These are phyloP conservation scores for Fimicolochytrium jonesii DNA, from an alignment of 192 early-diverging fungal genomes.

Conservation along the genomic window DNA sequence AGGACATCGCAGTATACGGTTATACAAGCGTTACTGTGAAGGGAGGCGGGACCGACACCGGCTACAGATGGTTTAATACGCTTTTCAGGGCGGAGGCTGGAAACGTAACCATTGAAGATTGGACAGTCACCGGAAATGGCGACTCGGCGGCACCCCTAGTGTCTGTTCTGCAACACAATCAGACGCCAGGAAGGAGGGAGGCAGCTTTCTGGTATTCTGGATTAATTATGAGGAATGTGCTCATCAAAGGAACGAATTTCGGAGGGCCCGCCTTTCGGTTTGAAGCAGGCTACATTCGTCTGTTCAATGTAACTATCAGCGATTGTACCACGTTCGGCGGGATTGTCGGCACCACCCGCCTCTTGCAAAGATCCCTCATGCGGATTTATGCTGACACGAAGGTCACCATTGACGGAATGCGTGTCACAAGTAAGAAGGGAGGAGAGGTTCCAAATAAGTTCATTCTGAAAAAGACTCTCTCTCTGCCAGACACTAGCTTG, in stretches of 20 bases:
- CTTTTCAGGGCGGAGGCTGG: not conserved
- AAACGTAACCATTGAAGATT: not conserved
- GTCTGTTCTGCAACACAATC: not conserved
- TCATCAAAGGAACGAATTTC: not conserved
- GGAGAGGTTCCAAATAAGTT: too few relatives aligned
- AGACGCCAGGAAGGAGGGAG: not conserved
- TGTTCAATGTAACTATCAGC: not conserved
- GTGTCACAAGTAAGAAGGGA: too few relatives aligned
- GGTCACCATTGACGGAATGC: too few relatives aligned
- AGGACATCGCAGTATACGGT: not conserved
- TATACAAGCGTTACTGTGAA: not conserved
- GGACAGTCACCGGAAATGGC: not conserved
- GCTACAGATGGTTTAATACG: not conserved
- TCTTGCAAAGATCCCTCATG: too few relatives aligned
- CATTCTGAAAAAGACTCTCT: too few relatives aligned
- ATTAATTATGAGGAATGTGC: not conserved
- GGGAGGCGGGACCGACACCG: not conserved
- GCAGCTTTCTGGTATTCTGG: not conserved
- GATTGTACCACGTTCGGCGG: not conserved
- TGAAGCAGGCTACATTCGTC: not conserved
- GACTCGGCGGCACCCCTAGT: not conserved
- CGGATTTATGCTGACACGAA: too few relatives aligned
- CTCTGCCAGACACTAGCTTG: too few relatives aligned
- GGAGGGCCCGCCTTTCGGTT: not conserved
- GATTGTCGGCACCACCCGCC: too few relatives aligned